A percentile compares a stretch with the other conserved stretches of the same genome.
Conservation (phyloP, 371 early-diverging fungal genomes). For the Mucor velutinosus region DNA sequence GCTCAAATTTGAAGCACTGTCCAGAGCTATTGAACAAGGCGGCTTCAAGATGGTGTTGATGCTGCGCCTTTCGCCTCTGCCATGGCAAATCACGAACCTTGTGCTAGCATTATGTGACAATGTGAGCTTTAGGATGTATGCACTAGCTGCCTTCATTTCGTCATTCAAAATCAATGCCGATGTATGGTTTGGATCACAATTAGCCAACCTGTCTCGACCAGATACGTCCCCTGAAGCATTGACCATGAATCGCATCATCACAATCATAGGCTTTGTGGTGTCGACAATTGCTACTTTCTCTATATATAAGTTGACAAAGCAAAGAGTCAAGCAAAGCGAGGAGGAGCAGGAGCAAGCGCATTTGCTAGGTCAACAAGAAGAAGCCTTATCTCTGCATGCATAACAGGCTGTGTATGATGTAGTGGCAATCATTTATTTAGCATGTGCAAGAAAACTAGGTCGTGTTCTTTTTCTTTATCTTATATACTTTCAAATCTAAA, state of each 20-base stretch:
- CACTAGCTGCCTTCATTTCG: slow-evolving; percentile 26
- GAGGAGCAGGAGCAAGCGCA: not conserved
- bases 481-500: no score
- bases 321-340: slow-evolving; percentile 1
- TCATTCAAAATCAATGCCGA: slow-evolving; percentile 33
- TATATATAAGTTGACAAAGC: slow-evolving; percentile 9
- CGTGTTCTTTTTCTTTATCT: no score
- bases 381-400: not conserved
- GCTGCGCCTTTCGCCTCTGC: slow-evolving; percentile 43
- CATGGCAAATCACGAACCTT: slow-evolving; percentile 38
- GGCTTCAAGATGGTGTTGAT: slow-evolving; percentile 41
- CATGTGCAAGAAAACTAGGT: no score
- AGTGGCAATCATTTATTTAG: not conserved
- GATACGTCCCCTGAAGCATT: slow-evolving; percentile 30
- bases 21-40: slow-evolving; percentile 38
- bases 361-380: not conserved
- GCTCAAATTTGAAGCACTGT: slow-evolving; percentile 31
- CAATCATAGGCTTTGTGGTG: slow-evolving; percentile 7
- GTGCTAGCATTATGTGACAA: slow-evolving; percentile 30
- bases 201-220: slow-evolving; percentile 38
- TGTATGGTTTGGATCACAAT: slow-evolving; percentile 48
- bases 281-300: not conserved
- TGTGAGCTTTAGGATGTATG: slow-evolving; percentile 14
- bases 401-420: not conserved
- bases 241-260: not conserved